A percentile compares a stretch with the other conserved stretches of the same genome.
phyloP scores from a whole-genome alignment of 2,329 filamentous ascomycete genomes.

The Dissoconium aciculare region DNA sequence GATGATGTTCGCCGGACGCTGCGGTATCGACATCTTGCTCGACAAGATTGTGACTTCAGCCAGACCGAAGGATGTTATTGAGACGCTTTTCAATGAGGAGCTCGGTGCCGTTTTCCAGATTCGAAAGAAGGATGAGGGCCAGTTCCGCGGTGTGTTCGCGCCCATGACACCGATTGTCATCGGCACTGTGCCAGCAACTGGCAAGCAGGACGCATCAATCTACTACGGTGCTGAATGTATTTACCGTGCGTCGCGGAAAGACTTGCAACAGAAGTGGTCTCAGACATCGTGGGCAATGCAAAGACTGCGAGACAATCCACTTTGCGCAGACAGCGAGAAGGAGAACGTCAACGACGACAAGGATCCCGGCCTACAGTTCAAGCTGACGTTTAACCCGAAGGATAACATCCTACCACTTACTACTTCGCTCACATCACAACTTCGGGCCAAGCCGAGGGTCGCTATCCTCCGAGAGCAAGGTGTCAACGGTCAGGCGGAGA shows the following conservation, averaged over 20 bases:
- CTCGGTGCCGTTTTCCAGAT: slow-evolving; percentile 94
- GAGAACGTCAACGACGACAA: slow-evolving; percentile 55
- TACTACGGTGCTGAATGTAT: slow-evolving; percentile 55
- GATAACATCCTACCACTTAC: slow-evolving; percentile 61
- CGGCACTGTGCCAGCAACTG: slow-evolving; percentile 53
- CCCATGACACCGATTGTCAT: slow-evolving; percentile 71
- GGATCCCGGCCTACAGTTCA: slow-evolving; percentile 75
- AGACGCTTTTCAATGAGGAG: slow-evolving; percentile 88
- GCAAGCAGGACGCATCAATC: slow-evolving; percentile 64
- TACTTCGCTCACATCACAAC: slow-evolving; percentile 44
- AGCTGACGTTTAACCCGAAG: slow-evolving; percentile 62
- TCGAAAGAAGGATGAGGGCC: slow-evolving; percentile 64
- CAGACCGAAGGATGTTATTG: slow-evolving; percentile 44
- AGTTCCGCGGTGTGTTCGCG: slow-evolving; percentile 80
- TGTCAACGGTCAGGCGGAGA: slow-evolving; percentile 90
- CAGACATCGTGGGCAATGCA: slow-evolving; percentile 86
- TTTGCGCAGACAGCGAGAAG: slow-evolving; percentile 73
- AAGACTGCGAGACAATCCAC: slow-evolving; percentile 72
- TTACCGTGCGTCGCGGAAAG: slow-evolving; percentile 51
- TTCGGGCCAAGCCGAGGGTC: slow-evolving; percentile 56
- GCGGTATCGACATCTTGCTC: slow-evolving; percentile 70
- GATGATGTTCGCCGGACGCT: slow-evolving; percentile 96
- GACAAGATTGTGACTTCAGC: slow-evolving; percentile 55
- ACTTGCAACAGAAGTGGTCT: slow-evolving; percentile 78
- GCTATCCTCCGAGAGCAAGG: slow-evolving; percentile 92